These are phyloP conservation scores for Claviceps africana DNA, from an alignment of 2,329 filamentous ascomycete species.

Conservation along the genomic window DNA sequence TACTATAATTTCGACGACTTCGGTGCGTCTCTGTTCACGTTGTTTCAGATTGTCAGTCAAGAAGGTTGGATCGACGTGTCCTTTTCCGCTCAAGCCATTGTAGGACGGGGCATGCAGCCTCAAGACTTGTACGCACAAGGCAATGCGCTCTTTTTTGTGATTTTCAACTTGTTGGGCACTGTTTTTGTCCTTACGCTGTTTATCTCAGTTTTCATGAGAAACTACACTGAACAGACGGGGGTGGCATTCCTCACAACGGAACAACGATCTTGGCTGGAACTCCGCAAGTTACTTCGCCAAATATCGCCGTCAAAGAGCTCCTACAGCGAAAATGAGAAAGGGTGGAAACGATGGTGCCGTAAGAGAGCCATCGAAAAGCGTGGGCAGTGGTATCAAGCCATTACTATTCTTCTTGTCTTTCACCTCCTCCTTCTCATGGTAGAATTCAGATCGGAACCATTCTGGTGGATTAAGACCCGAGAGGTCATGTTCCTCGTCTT, in stretches of 20 bases:
- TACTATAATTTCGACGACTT: slow-evolving; percentile 94
- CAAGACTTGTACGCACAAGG: slow-evolving; percentile 54
- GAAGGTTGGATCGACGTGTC: slow-evolving; percentile 97
- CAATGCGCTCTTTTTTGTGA: slow-evolving; percentile 86
- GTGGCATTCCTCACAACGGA: slow-evolving; percentile 93
- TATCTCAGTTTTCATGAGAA: slow-evolving; percentile 98
- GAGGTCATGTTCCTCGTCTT: slow-evolving; percentile 69
- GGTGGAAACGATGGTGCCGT: slow-evolving; percentile 89
- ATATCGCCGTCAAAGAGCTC: slow-evolving; percentile 91
- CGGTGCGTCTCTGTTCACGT: slow-evolving; percentile 80
- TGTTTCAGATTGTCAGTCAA: slow-evolving; percentile 97
- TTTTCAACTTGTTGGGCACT: slow-evolving; percentile 91
- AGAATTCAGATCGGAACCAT: slow-evolving; percentile 69
- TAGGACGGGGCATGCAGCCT: slow-evolving; percentile 61
- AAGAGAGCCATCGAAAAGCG: slow-evolving; percentile 87
- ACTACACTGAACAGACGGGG: slow-evolving; percentile 96
- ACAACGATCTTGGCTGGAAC: slow-evolving; percentile 90
- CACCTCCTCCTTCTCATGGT: slow-evolving; percentile 73
- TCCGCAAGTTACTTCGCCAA: slow-evolving; percentile 81
- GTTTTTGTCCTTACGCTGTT: slow-evolving; percentile 96
- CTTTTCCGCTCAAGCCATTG: slow-evolving; percentile 70
- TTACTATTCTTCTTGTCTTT: slow-evolving; percentile 66
- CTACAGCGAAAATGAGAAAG: slow-evolving; percentile 59
- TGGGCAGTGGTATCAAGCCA: slow-evolving; percentile 74
- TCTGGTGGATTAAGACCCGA: slow-evolving; percentile 55